These are phyloP conservation scores for Pseudopithomyces maydicus DNA, from an alignment of 2,329 filamentous ascomycete species.

Conservation along the genomic window DNA sequence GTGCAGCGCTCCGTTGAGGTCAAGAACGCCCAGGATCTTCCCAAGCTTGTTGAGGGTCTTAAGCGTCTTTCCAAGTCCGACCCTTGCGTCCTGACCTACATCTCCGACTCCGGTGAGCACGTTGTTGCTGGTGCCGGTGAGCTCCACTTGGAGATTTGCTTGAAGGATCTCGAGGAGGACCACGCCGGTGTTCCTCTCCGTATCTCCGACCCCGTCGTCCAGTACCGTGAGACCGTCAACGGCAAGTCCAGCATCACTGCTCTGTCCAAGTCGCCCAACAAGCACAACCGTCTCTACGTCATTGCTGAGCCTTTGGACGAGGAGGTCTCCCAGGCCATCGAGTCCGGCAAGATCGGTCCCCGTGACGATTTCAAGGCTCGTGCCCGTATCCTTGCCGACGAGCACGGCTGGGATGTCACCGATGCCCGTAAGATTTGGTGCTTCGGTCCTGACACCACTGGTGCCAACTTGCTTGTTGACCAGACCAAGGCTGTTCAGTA, in stretches of 20 bases:
- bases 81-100: slow-evolving; percentile 92
- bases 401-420: slow-evolving; percentile 98
- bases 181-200: slow-evolving; percentile 98
- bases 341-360: slow-evolving; percentile 86
- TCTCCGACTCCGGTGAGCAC: slow-evolving; percentile 95
- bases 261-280: slow-evolving; percentile 99
- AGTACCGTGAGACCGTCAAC: slow-evolving; percentile 96
- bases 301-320: slow-evolving; percentile 87
- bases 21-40: slow-evolving; percentile 99
- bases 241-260: slow-evolving; percentile 89
- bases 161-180: slow-evolving; percentile 99
- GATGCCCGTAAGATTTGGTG: slow-evolving; percentile 99
- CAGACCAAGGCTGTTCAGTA: slow-evolving; percentile 99
- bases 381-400: slow-evolving; percentile 93
- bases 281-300: slow-evolving; percentile 99
- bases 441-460: slow-evolving; percentile 97
- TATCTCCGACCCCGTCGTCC: slow-evolving; percentile 96
- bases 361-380: slow-evolving; percentile 99
- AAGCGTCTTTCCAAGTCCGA: slow-evolving; percentile 99
- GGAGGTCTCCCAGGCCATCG: slow-evolving; percentile 89
- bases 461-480: slow-evolving; percentile 97
- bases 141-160: slow-evolving; percentile 99
- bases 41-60: slow-evolving; percentile 99
- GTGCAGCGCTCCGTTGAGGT: slow-evolving; percentile 98
- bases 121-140: slow-evolving; percentile 99